Base-by-base conservation (phyloP, 352 stramenopile species). In the Phytopythium mirpurense region DNA sequence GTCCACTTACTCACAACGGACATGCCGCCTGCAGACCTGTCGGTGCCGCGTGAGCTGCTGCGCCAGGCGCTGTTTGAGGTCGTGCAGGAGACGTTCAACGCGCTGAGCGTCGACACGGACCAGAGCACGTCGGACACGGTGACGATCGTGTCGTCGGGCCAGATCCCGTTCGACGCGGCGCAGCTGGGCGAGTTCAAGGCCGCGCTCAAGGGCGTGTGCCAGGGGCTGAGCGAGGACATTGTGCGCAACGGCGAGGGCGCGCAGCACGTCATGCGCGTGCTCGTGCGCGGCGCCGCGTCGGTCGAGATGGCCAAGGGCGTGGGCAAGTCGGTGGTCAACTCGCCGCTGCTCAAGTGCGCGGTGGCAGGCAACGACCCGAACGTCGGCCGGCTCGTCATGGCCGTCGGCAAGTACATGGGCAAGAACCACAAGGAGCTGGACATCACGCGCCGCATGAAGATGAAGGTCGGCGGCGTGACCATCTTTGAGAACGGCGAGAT, bases 331-430 rank as follows among this genome's bases (percentile, higher is more conserved):
- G 69, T 98, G 24, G 85, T 98, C 36, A 98, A 98, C 73, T 97
- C 90, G 32, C 96, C 95, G 27, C 76, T 99, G 50, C 95, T 99
- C 68, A 99, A 99, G 81, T 98, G 94, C 61, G 97, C 96, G 10
- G 90, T 99, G 24, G 90, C 93, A 12, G 97, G 97, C 44, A 99
- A 99, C 59, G 97, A 99, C 77, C 96, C 97, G 41, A 99, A 99
- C 68, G 97, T 98, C 44, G 97, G 97, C 4, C 82, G 97, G 18
- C 81, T 99, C 46, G 89, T 98, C 35, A 97, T 90, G 64, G 96
- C 96, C 10, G 93, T 91, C 63, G 97, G 97, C 63, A 98, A 96
- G 59, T 98, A 96, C 74, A 96, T 98, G 81, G 94, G 94, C 35
- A 93, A 97, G 70, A 85, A 97, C 66, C 90, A 96, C 70, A 83